phyloP scores from a whole-genome alignment of 805 yeast genomes.

The Yueomyces sp. region DNA sequence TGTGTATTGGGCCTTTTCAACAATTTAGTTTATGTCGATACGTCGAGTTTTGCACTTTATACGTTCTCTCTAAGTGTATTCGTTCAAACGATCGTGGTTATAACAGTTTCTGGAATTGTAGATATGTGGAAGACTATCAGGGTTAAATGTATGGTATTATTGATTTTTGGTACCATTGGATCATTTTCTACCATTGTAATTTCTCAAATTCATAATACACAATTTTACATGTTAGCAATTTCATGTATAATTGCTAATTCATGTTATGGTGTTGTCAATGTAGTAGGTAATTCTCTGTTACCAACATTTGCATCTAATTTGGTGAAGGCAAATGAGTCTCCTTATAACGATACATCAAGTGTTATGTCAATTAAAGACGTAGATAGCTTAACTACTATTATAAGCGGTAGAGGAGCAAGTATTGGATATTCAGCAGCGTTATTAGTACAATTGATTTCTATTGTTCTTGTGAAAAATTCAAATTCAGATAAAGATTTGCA shows the following conservation, averaged over 20 bases:
- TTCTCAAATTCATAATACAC: conserved; percentile 19
- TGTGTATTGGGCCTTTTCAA: conserved; percentile 35
- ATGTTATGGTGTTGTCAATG: conserved; percentile 66
- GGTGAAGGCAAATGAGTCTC: conserved; percentile 6
- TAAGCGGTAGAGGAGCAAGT: conserved; percentile 62
- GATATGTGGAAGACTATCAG: conserved; percentile 32
- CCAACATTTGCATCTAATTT: conserved; percentile 45
- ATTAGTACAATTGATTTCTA: conserved; percentile 48
- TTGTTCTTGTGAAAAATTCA: conserved; percentile 30
- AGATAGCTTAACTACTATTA: conserved; percentile 33
- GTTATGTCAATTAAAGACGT: neutral
- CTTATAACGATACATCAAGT: conserved; percentile 1
- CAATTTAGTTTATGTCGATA: conserved; percentile 43
- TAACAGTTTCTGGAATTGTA: conserved; percentile 65
- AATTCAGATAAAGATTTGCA: conserved; percentile 27
- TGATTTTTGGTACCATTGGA: conserved; percentile 48
- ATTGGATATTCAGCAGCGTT: conserved; percentile 59
- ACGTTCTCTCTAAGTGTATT: conserved; percentile 62
- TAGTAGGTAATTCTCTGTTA: conserved; percentile 63
- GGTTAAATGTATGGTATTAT: conserved; percentile 41
- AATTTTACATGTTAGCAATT: conserved; percentile 26
- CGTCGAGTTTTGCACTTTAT: conserved; percentile 61
- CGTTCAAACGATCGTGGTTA: conserved; percentile 56
- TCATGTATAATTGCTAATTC: conserved; percentile 52
- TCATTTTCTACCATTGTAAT: conserved; percentile 38